Percentiles rank a stretch among this genome's conserved stretches.
phyloP scores from a whole-genome alignment of 1,284 basidiomycete genomes.

The Pseudozyma hubeiensis region DNA sequence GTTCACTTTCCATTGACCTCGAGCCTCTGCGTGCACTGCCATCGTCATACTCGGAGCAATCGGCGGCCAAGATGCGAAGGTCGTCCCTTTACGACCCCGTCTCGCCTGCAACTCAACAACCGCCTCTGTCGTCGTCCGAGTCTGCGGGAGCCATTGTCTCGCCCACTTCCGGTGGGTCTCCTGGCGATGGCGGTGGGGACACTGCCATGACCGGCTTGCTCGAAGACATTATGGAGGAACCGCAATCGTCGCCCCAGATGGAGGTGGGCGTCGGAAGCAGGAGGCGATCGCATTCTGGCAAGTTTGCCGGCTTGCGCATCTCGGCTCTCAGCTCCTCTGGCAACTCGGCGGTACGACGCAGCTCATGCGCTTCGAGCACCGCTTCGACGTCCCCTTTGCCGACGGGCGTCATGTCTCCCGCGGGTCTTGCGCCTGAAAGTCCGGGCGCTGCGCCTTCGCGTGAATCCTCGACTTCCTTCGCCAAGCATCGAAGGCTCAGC shows the following conservation, averaged over 20 bases:
- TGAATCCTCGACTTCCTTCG: constrained; percentile 25
- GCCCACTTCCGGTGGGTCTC: constrained; percentile 18
- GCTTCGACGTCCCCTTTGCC: constrained; percentile 35
- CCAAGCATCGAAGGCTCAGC: constrained; percentile 42
- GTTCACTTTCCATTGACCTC: constrained; percentile 25
- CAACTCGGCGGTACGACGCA: constrained; percentile 19
- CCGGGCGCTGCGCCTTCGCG: constrained; percentile 10
- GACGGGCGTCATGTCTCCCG: constrained; percentile 38
- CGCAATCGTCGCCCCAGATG: constrained; percentile 4
- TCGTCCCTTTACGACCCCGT: constrained; percentile 20
- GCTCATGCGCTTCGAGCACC: constrained; percentile 19
- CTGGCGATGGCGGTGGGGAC: constrained; percentile 16
- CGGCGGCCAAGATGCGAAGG: constrained; percentile 24
- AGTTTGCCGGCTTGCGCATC: constrained; percentile 44
- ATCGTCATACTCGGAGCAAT: constrained; percentile 30
- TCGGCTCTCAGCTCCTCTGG: constrained; percentile 27
- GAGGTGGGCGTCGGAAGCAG: neutral
- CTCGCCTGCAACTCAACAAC: constrained; percentile 1
- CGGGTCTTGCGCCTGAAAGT: constrained; percentile 10
- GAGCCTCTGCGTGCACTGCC: constrained; percentile 33
- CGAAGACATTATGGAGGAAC: constrained; percentile 48
- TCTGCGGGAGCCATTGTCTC: neutral
- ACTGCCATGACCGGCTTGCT: constrained; percentile 21
- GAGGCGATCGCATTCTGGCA: constrained; percentile 43
- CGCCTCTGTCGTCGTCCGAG: constrained; percentile 5